Base-by-base conservation (phyloP, 169 alveolate genomes). In the Cryptosporidium felis region DNA sequence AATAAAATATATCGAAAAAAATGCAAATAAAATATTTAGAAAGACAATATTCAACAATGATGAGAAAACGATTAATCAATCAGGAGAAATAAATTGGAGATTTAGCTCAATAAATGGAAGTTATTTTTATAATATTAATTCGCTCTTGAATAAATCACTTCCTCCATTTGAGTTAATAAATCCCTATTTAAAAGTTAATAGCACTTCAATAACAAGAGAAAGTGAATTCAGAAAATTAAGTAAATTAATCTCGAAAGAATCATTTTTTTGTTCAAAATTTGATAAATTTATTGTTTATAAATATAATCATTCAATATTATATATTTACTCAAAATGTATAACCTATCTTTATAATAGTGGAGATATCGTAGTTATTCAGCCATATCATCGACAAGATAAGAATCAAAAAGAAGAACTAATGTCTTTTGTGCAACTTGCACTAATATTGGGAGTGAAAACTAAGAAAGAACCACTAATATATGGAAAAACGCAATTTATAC, bases 371-470 rank as follows among this genome's bases (percentile, higher is more conserved):
- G 14, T 65, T 12, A 65, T 65, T 8, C 60, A 65, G 5, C 81
- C 81, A 45, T 65, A 28, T 3, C 30, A 45, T 14, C 45, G 49
- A 26, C 44, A 23, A n/a, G 2, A 12, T 38, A 36, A 2, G 0
- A 46, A 21, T 8, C 23, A 65, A 28, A 38, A 32, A 65, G 36
- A n/a, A 18, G 36, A 21, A 45, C 26, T 65, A 5, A 65, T 65
- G 81, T 65, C 81, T 5, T 65, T 65, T 28, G 49, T 30, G 5
- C 81, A 65, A 46, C 49, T 65, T 32, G 81, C 62, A 4, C 45
- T 44, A n/a, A 34, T 49, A 28, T 28, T 42, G 40, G 28, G 26
- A 30, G 4, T 36, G 1, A 36, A 9, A 3, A 3, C 23, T 28
- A 26, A 46, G 6, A 14, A 23, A 26, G n/a, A 26, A 3, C 30